phyloP scores from a whole-genome alignment of 345 rosid species.

The Erysimum cheiranthoides region DNA sequence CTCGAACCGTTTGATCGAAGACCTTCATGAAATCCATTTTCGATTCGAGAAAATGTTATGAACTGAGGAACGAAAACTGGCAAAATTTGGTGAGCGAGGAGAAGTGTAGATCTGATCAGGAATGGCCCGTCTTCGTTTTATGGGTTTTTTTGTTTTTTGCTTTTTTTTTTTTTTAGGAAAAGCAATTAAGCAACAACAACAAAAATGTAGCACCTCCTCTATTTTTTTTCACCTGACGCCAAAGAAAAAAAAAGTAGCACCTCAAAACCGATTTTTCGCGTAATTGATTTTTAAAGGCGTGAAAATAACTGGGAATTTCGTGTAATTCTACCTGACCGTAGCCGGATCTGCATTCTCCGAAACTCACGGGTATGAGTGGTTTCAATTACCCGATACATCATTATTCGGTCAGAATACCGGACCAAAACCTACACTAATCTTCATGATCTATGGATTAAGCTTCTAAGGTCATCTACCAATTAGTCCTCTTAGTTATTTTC shows the following conservation, averaged over 20 bases:
- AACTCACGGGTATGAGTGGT: conserved; percentile 3
- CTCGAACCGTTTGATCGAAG: conserved; percentile 96
- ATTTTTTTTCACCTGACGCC: too few species aligned
- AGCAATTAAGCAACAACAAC: neutral
- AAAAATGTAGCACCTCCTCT: neutral
- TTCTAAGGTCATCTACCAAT: too few species aligned
- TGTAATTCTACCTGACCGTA: conserved; percentile 26
- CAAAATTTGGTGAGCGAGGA: conserved; percentile 30
- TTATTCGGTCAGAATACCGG: neutral
- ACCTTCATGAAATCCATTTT: conserved; percentile 99
- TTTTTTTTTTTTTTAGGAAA: neutral
- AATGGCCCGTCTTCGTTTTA: conserved; percentile 18
- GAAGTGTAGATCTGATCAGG: conserved; percentile 47
- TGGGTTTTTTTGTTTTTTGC: neutral
- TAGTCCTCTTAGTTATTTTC: too few species aligned
- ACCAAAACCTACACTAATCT: too few species aligned
- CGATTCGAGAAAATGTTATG: conserved; percentile 44
- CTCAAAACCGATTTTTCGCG: conserved; percentile 1
- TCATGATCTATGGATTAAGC: too few species aligned
- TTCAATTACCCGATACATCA: neutral
- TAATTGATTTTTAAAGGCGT: neutral
- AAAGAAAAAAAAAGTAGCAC: neutral
- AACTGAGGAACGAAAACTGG: conserved; percentile 21
- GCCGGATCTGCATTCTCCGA: neutral
- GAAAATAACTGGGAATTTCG: conserved; percentile 16